These are phyloP conservation scores for Leccinum pachyderme DNA, from an alignment of 1,284 basidiomycete species.

Conservation along the genomic window DNA sequence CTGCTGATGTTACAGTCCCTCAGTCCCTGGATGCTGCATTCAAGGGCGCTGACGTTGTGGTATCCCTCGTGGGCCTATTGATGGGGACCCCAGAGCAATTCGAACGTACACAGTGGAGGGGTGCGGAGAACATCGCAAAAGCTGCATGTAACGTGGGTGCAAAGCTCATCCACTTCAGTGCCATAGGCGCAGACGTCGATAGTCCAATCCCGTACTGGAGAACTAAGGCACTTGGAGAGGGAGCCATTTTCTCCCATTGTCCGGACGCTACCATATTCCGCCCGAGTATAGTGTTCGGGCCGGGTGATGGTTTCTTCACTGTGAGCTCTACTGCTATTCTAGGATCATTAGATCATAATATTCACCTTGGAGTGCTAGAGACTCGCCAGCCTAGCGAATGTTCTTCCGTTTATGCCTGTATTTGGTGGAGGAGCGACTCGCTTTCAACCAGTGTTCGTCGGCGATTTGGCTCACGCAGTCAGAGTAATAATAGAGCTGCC, in stretches of 20 bases:
- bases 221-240: background rate
- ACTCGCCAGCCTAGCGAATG: conserved; percentile 56
- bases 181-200: conserved; percentile 53
- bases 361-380: conserved; percentile 39
- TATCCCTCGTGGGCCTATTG: conserved; percentile 67
- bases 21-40: background rate
- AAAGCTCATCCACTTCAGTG: conserved; percentile 60
- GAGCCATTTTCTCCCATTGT: background rate
- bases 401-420: conserved; percentile 67
- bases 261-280: background rate
- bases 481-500: background rate
- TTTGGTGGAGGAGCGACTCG: conserved; percentile 63
- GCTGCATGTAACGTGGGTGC: conserved; percentile 47
- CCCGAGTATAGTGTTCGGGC: background rate
- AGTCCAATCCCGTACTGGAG: conserved; percentile 50
- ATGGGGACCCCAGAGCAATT: conserved; percentile 54
- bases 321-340: background rate
- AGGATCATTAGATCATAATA: background rate
- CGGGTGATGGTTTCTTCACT: background rate
- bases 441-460: conserved; percentile 74
- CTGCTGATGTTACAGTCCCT: conserved; percentile 23
- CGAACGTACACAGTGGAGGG: conserved; percentile 59
- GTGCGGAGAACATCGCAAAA: conserved; percentile 61
- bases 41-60: conserved; percentile 50
- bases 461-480: conserved; percentile 54